Evolutionary conservation across 2,329 filamentous ascomycete genomes (phyloP).

Genomic region (Aspergillus amoenus): DNA sequence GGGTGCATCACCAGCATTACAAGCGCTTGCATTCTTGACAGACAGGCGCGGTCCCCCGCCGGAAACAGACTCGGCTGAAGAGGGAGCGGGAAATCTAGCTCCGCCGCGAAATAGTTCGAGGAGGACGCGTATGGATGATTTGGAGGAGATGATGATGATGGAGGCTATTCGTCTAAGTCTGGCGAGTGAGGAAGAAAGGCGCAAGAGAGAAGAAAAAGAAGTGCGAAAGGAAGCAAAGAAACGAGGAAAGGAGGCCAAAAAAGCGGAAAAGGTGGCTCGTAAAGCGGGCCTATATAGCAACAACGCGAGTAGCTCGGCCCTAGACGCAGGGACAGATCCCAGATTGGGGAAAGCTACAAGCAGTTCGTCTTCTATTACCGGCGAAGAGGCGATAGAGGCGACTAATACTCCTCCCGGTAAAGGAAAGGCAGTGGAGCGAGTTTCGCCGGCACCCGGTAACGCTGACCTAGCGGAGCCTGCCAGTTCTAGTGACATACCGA

Average conservation of each 20-base stretch:
- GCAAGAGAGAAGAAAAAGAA: constrained; percentile 79
- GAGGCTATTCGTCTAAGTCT: constrained; percentile 90
- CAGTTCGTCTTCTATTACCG: constrained; percentile 37
- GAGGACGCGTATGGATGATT: constrained; percentile 71
- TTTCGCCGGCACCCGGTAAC: constrained; percentile 20
- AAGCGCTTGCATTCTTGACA: constrained; percentile 48
- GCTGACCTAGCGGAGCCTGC: constrained; percentile 35
- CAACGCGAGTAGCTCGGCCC: constrained; percentile 63
- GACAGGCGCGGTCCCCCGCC: constrained; percentile 40
- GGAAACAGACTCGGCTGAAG: constrained; percentile 38
- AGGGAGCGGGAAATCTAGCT: constrained; percentile 33
- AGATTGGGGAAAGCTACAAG: constrained; percentile 37
- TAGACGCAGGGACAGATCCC: constrained; percentile 46
- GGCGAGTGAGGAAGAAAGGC: constrained; percentile 91
- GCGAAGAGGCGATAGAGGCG: constrained; percentile 31
- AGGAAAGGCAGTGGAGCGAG: constrained; percentile 69
- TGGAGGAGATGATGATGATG: constrained; percentile 98
- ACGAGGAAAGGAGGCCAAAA: constrained; percentile 79
- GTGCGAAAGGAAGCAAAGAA: constrained; percentile 80
- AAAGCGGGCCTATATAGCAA: constrained; percentile 56
- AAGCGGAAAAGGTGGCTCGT: constrained; percentile 66
- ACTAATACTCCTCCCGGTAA: constrained; percentile 48
- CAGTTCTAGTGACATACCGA: constrained; percentile 17
- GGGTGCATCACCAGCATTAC: constrained; percentile 41
- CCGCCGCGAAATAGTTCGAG: constrained; percentile 54